These are phyloP conservation scores for Butyriboletus regius DNA, from an alignment of 1,284 basidiomycete genomes.

Conservation along the genomic window DNA sequence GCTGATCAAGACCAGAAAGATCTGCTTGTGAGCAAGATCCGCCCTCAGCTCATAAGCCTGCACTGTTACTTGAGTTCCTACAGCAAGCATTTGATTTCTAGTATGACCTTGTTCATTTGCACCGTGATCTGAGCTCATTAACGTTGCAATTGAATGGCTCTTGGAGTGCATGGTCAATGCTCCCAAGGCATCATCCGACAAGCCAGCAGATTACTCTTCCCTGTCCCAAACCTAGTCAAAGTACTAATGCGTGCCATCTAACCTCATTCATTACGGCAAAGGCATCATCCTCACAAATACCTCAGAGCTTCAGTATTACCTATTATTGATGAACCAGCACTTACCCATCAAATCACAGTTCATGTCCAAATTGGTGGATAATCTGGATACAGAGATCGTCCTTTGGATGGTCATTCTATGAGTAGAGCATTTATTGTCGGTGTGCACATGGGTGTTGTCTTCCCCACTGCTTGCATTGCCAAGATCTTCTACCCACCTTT, in stretches of 20 bases:
- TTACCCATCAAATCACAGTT: conserved; percentile 96
- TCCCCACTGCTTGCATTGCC: conserved; percentile 78
- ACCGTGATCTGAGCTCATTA: conserved; percentile 3
- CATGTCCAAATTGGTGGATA: conserved; percentile 87
- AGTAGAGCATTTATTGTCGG: too few relatives aligned
- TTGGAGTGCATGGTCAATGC: conserved; percentile 41
- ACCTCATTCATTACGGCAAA: conserved; percentile 62
- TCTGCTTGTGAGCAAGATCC: conserved; percentile 53
- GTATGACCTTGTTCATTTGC: conserved; percentile 40
- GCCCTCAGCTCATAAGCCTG: conserved; percentile 63
- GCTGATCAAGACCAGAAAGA: conserved; percentile 68
- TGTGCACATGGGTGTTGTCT: too few relatives aligned
- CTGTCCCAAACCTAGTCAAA: conserved; percentile 20
- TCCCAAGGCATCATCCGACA: conserved; percentile 24
- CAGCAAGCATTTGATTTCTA: conserved; percentile 72
- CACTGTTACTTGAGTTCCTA: conserved; percentile 64
- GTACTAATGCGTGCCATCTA: conserved; percentile 7
- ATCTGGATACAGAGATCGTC: conserved; percentile 96
- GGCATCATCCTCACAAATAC: conserved; percentile 99
- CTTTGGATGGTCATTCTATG: conserved; percentile 88
- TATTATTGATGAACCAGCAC: conserved; percentile 89
- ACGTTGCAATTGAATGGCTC: conserved; percentile 56
- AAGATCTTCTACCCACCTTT: conserved; percentile 85
- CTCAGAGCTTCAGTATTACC: conserved; percentile 92
- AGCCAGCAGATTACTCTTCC: conserved; percentile 30